Evolutionary conservation across 768 basidiomycete genomes (phyloP).

Genomic region (Podaxis pistillaris): DNA sequence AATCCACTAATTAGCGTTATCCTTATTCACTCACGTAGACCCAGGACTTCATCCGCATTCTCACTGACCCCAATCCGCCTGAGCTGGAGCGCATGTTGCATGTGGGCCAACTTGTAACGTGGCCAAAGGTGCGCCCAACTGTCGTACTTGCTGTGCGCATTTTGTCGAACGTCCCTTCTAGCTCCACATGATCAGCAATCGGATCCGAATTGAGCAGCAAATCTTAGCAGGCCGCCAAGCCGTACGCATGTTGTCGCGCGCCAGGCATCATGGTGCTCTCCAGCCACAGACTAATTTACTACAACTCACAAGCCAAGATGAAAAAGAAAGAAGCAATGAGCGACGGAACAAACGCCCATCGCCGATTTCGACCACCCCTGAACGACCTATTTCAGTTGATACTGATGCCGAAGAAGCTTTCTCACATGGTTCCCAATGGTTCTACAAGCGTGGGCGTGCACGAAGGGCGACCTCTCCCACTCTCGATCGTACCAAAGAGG

Average conservation of each 20-base stretch:
- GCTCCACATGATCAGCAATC: slow-evolving; percentile 94
- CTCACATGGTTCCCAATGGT: slow-evolving; percentile 51
- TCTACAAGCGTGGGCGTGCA: slow-evolving; percentile 49
- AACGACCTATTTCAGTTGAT: slow-evolving; percentile 68
- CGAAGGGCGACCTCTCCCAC: slow-evolving; percentile 30
- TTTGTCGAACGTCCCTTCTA: slow-evolving; percentile 26
- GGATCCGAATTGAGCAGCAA: slow-evolving; percentile 81
- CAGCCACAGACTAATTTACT: slow-evolving; percentile 24
- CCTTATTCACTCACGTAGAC: not conserved
- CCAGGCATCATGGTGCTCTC: slow-evolving; percentile 22
- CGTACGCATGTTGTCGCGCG: slow-evolving; percentile 56
- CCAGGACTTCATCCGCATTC: slow-evolving; percentile 80
- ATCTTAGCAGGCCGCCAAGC: slow-evolving; percentile 76
- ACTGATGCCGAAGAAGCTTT: slow-evolving; percentile 79
- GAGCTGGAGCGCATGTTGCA: slow-evolving; percentile 86
- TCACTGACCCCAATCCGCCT: slow-evolving; percentile 78
- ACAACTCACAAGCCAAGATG: slow-evolving; percentile 15
- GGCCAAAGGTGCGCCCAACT: slow-evolving; percentile 75
- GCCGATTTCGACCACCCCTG: slow-evolving; percentile 39
- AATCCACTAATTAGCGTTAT: not conserved
- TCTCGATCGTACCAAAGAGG: slow-evolving; percentile 14
- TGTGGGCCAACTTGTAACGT: slow-evolving; percentile 89
- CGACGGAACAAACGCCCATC: slow-evolving; percentile 20
- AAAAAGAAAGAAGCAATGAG: slow-evolving; percentile 10
- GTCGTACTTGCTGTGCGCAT: not conserved